Percentiles rank a stretch among this genome's conserved stretches.
These are phyloP conservation scores for Boletus insuetus DNA, from an alignment of 768 basidiomycete genomes.

Conservation along the genomic window DNA sequence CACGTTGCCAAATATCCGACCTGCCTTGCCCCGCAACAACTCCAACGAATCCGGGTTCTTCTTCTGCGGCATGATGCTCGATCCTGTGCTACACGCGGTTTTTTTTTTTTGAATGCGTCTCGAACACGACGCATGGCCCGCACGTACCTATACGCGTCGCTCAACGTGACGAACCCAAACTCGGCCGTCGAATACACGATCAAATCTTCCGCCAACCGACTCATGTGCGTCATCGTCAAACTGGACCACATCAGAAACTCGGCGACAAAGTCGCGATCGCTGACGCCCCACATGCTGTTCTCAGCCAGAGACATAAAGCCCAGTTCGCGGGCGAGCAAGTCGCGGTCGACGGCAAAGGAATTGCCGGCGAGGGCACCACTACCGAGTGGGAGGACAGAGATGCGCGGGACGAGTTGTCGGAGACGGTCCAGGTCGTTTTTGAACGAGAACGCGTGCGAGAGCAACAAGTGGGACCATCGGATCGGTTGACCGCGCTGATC, in stretches of 20 bases:
- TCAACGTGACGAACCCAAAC: constrained; percentile 94
- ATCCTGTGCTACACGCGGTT: constrained; percentile 73
- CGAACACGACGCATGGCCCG: background rate
- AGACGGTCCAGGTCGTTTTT: constrained; percentile 85
- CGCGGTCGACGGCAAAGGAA: constrained; percentile 90
- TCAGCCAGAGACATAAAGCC: constrained; percentile 87
- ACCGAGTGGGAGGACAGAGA: constrained; percentile 92
- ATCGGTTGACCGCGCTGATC: constrained; percentile 93
- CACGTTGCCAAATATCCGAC: constrained; percentile 91
- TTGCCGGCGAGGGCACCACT: constrained; percentile 96
- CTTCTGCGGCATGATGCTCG: constrained; percentile 99
- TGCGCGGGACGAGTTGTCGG: constrained; percentile 78
- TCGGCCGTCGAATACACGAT: constrained; percentile 97
- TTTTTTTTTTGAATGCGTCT: background rate
- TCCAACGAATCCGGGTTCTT: constrained; percentile 98
- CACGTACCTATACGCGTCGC: constrained; percentile 91
- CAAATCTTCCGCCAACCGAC: constrained; percentile 92
- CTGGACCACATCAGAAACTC: constrained; percentile 98
- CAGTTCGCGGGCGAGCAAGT: constrained; percentile 87
- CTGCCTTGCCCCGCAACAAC: constrained; percentile 91
- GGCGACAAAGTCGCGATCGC: constrained; percentile 94
- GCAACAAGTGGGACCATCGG: constrained; percentile 95
- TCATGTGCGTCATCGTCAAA: constrained; percentile 89
- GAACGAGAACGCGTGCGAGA: constrained; percentile 95
- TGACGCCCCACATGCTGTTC: constrained; percentile 96